Evolutionary conservation across 768 basidiomycete genomes (phyloP), one percentile per base, ranked within the genome.

Genomic region (Mycena floridula): DNA sequence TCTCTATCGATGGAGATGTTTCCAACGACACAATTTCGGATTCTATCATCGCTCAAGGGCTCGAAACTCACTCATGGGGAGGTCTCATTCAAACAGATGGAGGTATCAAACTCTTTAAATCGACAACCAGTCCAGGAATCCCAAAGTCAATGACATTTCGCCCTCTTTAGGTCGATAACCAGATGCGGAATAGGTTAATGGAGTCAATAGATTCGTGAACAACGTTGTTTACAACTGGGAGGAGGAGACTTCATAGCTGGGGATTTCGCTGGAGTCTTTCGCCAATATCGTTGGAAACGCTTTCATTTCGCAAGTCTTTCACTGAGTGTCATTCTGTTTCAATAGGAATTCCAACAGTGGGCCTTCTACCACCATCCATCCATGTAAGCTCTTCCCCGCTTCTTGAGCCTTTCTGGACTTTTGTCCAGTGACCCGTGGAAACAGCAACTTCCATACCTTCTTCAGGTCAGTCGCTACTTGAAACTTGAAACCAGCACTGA

Each of bases 1-100:
- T 65, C 48, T 62, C 60, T 15, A 65, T 65, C 46, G 64, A 62
- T 28, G 64, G 64, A 3, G 61, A 63, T 40, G 64, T 65, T n/a
- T 54, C 64, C 9, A 65, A 65, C 42, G 42, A 63, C 40, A 66
- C 64, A 11, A 65, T 66, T 18, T 60, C 56, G 16, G 62, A 66
- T 43, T 63, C 58, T n/a, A 65, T 66, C 48, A 66, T 66, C 28
- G 59, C 64, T 4, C 64, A 66, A 46, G 64, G 64, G 37, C 50
- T 66, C 1, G 57, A 66, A 43, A 65, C 64, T 13, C 64, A 66
- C 46, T 63, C 62, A 7, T 61, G 59, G 42, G 64, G 64, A 32
- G 64, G 64, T 3, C 60, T 66, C 42, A 65, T 65, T 5, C 64
- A 66, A 42, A 64, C 64, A 24, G 54, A 53, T 42, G 64, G 64